Base-by-base conservation (phyloP, 2,329 filamentous ascomycete species). In the Emmonsiellopsis sp. region DNA sequence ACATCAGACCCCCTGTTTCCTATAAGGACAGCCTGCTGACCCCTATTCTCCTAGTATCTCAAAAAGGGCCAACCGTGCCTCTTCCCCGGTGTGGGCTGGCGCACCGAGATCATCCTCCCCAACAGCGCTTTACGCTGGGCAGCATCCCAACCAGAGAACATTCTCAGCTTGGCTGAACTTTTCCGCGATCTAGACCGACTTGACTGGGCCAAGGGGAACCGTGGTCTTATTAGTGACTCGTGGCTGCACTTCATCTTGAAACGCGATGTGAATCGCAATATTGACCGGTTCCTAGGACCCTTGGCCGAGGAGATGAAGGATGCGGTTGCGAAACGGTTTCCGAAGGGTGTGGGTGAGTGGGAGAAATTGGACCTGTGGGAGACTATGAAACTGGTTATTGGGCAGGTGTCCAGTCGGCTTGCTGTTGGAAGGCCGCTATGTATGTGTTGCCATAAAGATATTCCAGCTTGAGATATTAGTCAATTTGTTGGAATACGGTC, bases 351-450 rank as follows among this genome's bases (percentile, higher is more conserved):
- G 3, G 47, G 55, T 1, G 52, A 61, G 7, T 67, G 64, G 65
- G 61, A 42, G 26, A 59, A 62, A 11, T 41, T 66, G 26, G 45
- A 55, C 16, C 50, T 63, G 9, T 60, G 63, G 46, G 55, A 63
- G 34, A 60, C 57, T 8, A 58, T 65, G 41, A 52, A 60, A 15
- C 61, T 62, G 41, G 49, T 67, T n/a, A 59, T 67, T 42, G 57
- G 53, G 5, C 54, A 62, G 41, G 57, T 63, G 10, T 63, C 65
- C 5, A 65, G 64, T 46, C 58, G 65, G 45, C 62, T 66, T 40
- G 60, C 63, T 1, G 66, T 68, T 44, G 65, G 65, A 4, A 42
- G 60, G 13, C 60, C 63, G 13, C 55, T 67, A 2, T 68, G 65
- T 67, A 52, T 63, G 63, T 3, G 2, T n/a, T 26, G 20, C 20